Evolutionary conservation across 208 protist species (phyloP), one percentile per base, ranked within the genome.

Genomic region (Leishmania tropica): DNA sequence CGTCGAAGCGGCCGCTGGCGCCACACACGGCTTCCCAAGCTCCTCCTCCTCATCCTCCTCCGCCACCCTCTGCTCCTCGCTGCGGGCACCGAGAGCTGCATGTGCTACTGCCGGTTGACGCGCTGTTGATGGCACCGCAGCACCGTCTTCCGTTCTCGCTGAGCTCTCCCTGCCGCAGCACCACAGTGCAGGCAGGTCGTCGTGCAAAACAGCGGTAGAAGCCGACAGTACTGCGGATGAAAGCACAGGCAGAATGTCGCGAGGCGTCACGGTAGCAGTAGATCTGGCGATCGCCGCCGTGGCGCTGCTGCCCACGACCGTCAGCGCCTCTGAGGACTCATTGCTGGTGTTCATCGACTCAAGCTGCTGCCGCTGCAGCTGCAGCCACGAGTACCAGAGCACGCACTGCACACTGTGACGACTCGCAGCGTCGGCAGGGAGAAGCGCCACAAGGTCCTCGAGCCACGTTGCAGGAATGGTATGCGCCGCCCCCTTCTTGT

Each of bases 351-450:
- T 35, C 70, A 51, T 53, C 42, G 47, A 31, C 11, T 54, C 70
- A 37, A 74, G 70, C 70, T 74, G 73, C 35, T 51, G 74, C n/a
- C 68, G 75, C 53, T 78, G 75, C 5, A 78, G 31, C 21, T 86
- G 85, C 37, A 95, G 83, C 84, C 89, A 90, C 53, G 88, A 77
- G 42, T 84, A 87, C 82, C 93, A 94, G 47, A 93, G 76, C 5
- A 88, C 90, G 71, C 88, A 92, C n/a, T 90, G 81, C 65, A 89
- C 77, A 62, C 85, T 86, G 80, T 92, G 85, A 21, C 70, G 74
- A 24, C 73, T 78, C 35, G 71, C 37, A 40, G 79, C 80, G 51
- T 76, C 78, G 24, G 85, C 77, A 13, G 86, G 79, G 21, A 92
- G 65, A 37, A 92, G 79, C 0, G 81, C 75, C n/a, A 85, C 45